A percentile compares a stretch with the other conserved stretches of the same genome.
phyloP scores from a whole-genome alignment of 2,329 filamentous ascomycete genomes.

The Diplodia intermedia region DNA sequence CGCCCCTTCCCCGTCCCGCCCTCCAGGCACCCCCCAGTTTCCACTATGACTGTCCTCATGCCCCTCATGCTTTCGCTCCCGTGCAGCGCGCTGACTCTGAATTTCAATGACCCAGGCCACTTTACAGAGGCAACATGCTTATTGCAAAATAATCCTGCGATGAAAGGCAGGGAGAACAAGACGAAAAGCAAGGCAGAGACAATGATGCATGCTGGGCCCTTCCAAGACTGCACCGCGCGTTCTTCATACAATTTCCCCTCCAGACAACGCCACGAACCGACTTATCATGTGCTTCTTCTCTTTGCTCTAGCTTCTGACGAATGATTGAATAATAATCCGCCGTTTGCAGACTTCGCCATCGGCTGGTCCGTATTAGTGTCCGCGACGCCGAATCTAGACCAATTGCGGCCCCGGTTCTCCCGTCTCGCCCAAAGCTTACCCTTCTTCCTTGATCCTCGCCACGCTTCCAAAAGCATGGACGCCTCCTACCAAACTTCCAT shows the following conservation, averaged over 20 bases:
- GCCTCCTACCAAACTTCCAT: neutral
- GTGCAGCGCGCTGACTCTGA: neutral
- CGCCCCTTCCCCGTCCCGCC: neutral
- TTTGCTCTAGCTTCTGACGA: neutral
- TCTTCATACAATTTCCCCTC: neutral
- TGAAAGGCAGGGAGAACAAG: neutral
- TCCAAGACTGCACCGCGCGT: neutral
- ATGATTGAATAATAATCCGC: neutral
- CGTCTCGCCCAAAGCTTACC: neutral
- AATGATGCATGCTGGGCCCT: neutral
- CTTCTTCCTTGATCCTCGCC: neutral
- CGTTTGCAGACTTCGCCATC: neutral
- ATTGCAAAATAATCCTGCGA: too few relatives aligned
- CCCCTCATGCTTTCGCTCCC: neutral
- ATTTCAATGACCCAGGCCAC: too few relatives aligned
- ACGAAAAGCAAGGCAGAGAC: neutral
- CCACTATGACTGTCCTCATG: neutral
- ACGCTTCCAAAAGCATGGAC: neutral
- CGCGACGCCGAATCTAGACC: neutral
- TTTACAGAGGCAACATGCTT: too few relatives aligned
- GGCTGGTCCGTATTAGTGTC: neutral
- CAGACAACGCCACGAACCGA: neutral
- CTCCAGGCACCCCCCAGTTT: neutral
- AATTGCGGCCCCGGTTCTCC: neutral
- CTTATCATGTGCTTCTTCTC: neutral